A percentile compares a stretch with the other conserved stretches of the same genome.
These are phyloP conservation scores for Xylona heveae DNA, from an alignment of 495 filamentous ascomycete genomes.

Conservation along the genomic window DNA sequence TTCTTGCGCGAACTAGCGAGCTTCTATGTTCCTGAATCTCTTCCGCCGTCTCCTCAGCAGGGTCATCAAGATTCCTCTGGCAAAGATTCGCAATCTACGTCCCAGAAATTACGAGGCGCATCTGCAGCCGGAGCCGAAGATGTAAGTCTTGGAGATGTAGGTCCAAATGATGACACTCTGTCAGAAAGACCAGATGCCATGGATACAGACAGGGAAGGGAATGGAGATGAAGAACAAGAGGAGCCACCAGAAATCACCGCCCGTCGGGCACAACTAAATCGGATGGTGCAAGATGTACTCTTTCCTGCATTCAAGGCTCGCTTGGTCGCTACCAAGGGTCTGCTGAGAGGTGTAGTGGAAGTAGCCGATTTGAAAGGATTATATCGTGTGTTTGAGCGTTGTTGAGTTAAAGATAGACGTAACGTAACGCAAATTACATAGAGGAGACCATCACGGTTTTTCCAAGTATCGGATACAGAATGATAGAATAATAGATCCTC, in stretches of 20 bases:
- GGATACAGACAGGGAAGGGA: conserved; percentile 3
- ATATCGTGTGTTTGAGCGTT: conserved; percentile 94
- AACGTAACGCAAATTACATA: neutral
- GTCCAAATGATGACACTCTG: too few relatives aligned
- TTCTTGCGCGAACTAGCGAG: conserved; percentile 76
- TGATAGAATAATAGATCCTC: too few relatives aligned
- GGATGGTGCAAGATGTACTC: conserved; percentile 46
- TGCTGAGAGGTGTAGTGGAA: conserved; percentile 68
- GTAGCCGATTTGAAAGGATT: conserved; percentile 86
- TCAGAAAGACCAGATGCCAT: too few relatives aligned
- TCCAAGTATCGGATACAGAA: too few relatives aligned
- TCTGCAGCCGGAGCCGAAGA: too few relatives aligned
- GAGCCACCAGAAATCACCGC: conserved; percentile 26
- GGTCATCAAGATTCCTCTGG: too few relatives aligned
- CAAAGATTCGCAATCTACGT: too few relatives aligned
- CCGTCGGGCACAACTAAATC: conserved; percentile 33
- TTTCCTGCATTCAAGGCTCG: conserved; percentile 69
- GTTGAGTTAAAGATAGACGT: too few relatives aligned
- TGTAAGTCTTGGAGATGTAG: too few relatives aligned
- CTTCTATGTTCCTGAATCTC: conserved; percentile 76
- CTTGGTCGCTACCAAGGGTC: conserved; percentile 58
- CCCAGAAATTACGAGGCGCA: too few relatives aligned
- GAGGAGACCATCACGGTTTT: neutral
- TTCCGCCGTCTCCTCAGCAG: conserved; percentile 36
- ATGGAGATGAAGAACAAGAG: conserved; percentile 4